These are phyloP conservation scores for Saccharomyces eubayanus DNA, from an alignment of 805 yeast genomes.

Conservation along the genomic window DNA sequence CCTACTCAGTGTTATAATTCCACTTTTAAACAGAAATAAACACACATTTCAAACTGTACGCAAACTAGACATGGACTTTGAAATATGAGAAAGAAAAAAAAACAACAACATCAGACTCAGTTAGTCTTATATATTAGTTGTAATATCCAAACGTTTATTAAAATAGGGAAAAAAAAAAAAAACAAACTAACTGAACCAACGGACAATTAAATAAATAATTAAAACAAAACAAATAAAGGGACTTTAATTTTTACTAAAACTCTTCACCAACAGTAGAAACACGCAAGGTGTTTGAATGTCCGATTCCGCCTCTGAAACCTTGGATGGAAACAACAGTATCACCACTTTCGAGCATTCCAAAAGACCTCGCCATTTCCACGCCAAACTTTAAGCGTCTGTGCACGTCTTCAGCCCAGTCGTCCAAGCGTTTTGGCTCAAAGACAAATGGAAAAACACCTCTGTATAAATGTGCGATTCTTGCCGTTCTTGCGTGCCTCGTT, in stretches of 20 bases:
- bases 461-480: conserved; percentile 91
- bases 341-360: conserved; percentile 81
- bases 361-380: conserved; percentile 75
- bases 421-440: conserved; percentile 49
- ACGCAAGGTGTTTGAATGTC: conserved; percentile 98
- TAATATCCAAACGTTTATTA: background rate
- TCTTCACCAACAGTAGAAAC: conserved; percentile 58
- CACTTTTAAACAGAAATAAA: conserved; percentile 20
- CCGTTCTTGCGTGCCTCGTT: conserved; percentile 88
- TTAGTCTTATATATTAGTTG: background rate
- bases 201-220: background rate
- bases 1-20: conserved; percentile 18
- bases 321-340: conserved; percentile 90
- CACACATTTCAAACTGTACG: conserved; percentile 19
- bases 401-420: conserved; percentile 93
- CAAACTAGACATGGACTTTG: conserved; percentile 19
- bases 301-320: conserved; percentile 98
- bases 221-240: background rate
- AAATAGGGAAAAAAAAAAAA: background rate
- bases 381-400: conserved; percentile 92
- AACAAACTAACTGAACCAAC: background rate
- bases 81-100: conserved; percentile 7
- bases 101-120: background rate
- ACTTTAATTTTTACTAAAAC: background rate
- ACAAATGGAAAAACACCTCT: conserved; percentile 98